Evolutionary conservation across 768 basidiomycete genomes (phyloP), one percentile per base, ranked within the genome.

Genomic region (Trametes cubensis): DNA sequence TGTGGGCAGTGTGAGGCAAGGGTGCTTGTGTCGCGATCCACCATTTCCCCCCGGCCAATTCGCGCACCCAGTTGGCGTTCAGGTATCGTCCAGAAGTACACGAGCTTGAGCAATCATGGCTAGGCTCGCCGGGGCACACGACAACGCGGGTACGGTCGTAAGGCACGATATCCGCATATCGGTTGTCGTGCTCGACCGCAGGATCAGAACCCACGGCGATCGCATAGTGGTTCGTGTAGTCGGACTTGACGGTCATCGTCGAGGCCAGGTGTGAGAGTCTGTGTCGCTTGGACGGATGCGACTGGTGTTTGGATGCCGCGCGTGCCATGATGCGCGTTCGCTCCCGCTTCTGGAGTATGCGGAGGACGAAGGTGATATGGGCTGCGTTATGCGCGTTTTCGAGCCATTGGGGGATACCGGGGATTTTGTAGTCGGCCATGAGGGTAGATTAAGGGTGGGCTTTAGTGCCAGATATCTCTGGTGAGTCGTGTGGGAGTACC

Each of bases 1-100:
- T 77, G 69, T 94, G 89, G 0, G 83, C 79, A 0, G 92, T 91
- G 50, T 77, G 71, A 5, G 81, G 83, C 38, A 93, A 75, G 0
- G 94, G 92, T 0, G 93, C 94, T 70, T 95, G 93, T 0, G 90
- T 82, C 3, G 92, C 91, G 60, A 95, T 89, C 89, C 92, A 93
- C 84, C 84, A 87, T 68, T 86, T 89, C 34, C 80, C 81, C 7
- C 93, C 90, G 52, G 77, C 81, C 26, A 79, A 75, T 70, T 95
- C 94, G 47, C 81, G 78, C n/a, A 94, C 86, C 89, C 92, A 94
- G 69, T 83, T 92, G 15, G 89, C 94, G 68, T 95, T 94, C 39
- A 95, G 71, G 72, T 95, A 95, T 50, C 83, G 75, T 14, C 81
- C 81, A 1, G 47, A 50, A 0, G 54, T 42, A 21, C 63, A 60